Conservation (phyloP, 2,329 filamentous ascomycete genomes). For the Penicillium expansum region DNA sequence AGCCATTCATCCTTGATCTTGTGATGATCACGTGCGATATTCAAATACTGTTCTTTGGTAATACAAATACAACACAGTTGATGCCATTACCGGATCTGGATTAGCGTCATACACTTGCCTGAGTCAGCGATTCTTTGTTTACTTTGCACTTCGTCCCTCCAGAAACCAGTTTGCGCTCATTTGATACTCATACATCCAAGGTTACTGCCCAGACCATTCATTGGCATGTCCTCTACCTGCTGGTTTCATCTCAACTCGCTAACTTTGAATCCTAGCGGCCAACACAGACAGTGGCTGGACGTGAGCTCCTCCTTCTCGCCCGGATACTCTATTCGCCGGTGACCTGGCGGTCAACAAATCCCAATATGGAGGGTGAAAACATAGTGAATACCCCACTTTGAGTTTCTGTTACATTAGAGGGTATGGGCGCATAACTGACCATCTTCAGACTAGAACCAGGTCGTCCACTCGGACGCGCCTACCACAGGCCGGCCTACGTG, state of each 20-base stretch:
- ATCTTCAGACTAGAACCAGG: conserved; percentile 27
- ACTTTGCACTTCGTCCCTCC: conserved; percentile 18
- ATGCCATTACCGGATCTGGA: conserved; percentile 12
- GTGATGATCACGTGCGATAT: background rate
- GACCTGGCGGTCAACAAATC: conserved; percentile 22
- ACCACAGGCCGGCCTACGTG: conserved; percentile 42
- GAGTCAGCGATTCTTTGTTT: conserved; percentile 37
- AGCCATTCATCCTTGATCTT: background rate
- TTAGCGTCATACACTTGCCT: conserved; percentile 15
- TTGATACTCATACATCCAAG: background rate
- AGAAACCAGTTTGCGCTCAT: conserved; percentile 14
- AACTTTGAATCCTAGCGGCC: background rate
- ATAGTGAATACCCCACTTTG: conserved; percentile 23
- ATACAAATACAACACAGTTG: conserved; percentile 1
- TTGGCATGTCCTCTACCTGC: conserved; percentile 1
- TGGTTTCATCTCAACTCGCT: background rate
- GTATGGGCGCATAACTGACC: background rate
- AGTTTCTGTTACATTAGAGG: background rate
- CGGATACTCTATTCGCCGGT: conserved; percentile 25
- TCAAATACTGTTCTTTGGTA: background rate
- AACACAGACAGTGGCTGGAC: conserved; percentile 24
- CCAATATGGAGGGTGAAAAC: conserved; percentile 36
- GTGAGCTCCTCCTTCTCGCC: conserved; percentile 24
- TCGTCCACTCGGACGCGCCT: conserved; percentile 31
- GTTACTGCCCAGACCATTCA: conserved; percentile 2